Evolutionary conservation across 2,329 filamentous ascomycete species (phyloP), one percentile per base, ranked within the genome.

Genomic region (Decorospora gaudefroyi): DNA sequence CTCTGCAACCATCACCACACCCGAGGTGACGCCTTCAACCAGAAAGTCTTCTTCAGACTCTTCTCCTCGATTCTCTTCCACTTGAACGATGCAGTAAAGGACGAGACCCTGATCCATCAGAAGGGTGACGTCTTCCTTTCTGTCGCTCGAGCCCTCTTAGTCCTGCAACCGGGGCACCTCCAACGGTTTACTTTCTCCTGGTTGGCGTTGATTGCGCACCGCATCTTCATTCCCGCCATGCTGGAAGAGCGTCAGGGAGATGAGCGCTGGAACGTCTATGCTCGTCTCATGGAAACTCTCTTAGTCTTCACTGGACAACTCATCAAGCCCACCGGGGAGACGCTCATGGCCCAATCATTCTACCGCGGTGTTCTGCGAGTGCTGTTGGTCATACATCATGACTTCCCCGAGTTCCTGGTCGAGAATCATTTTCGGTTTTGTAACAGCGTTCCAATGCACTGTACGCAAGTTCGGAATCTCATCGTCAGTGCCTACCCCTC

Each of bases 361-460:
- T 96, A 96, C 69, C 85, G 89, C 49, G 90, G 86, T 6, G 83
- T 88, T 1, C 75, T 95, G 33, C 90, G 95, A 64, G 81, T 96
- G 47, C 74, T 97, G 41, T 76, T 95, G 22, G 81, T 95, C 38
- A 76, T 99, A 39, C 88, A 96, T 57, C 93, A 97, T 65, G 93
- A 99, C 69, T 97, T 90, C 71, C 88, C 92, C 0, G 90, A 96
- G 43, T 99, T 96, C 70, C 74, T 99, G 28, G 87, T 88, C 4
- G 88, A 91, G 59, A 90, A 95, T 68, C 88, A 95, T 65, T 83
- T 88, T 56, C 82, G 84, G 56, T 82, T 99, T 38, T 90, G 86
- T 73, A 85, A 87, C 58, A 84, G 83, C 62, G 86, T 97, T 45
- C 88, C 91, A 1, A 82, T 84, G 36, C 87, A 93, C 62, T 93